These are phyloP conservation scores for Pleoardoris graminearum DNA, from an alignment of 2,329 filamentous ascomycete species.

Conservation along the genomic window DNA sequence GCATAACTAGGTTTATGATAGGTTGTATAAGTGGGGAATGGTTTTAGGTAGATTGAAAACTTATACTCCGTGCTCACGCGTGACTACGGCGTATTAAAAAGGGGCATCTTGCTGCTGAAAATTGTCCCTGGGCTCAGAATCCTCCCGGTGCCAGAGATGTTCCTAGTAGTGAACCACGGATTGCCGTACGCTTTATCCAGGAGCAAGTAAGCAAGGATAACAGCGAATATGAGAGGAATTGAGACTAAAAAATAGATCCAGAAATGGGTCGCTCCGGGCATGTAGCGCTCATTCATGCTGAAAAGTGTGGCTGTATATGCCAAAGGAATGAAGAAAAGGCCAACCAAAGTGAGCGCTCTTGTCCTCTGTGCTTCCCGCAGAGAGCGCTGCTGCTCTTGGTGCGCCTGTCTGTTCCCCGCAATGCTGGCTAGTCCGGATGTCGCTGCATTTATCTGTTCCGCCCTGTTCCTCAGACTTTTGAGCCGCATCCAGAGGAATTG, in stretches of 20 bases:
- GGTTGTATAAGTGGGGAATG: too few relatives aligned
- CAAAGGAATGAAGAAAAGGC: slow-evolving; percentile 3
- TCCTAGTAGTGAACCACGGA: not conserved
- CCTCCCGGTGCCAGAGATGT: not conserved
- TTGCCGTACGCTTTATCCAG: not conserved
- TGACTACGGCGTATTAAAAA: not conserved
- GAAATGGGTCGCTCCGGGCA: not conserved
- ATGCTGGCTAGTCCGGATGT: not conserved
- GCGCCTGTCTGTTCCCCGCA: not conserved
- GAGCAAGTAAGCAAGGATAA: not conserved
- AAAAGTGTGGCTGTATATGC: slow-evolving; percentile 3
- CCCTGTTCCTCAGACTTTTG: not conserved
- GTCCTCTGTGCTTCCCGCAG: not conserved
- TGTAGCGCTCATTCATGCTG: slow-evolving; percentile 3
- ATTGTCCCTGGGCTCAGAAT: not conserved
- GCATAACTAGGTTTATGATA: too few relatives aligned
- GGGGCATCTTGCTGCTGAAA: not conserved
- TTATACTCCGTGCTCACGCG: too few relatives aligned
- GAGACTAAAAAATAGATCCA: slow-evolving; percentile 3
- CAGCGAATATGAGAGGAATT: not conserved
- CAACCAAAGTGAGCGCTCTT: not conserved
- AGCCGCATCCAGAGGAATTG: not conserved
- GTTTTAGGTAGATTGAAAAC: too few relatives aligned
- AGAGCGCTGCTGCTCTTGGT: not conserved
- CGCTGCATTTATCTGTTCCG: not conserved